Evolutionary conservation across 768 basidiomycete species (phyloP).

Genomic region (Russula olivacea): DNA sequence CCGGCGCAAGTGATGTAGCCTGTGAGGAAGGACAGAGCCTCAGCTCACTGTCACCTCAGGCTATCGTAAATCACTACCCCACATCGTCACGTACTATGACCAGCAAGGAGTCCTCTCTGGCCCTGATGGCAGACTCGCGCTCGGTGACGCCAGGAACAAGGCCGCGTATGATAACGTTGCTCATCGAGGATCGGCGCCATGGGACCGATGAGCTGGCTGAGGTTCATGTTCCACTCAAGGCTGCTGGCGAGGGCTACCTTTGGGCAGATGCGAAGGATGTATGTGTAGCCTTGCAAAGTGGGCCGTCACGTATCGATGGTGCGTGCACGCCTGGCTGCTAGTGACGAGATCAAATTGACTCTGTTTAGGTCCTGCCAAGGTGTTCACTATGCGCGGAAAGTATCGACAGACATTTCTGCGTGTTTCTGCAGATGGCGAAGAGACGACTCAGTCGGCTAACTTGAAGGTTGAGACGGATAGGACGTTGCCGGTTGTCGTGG

Average conservation of each 20-base stretch:
- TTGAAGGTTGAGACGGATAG: conserved; percentile 15
- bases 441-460: conserved; percentile 16
- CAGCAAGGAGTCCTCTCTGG: conserved; percentile 7
- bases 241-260: conserved; percentile 47
- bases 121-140: not conserved
- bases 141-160: conserved; percentile 1
- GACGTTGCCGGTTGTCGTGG: conserved; percentile 16
- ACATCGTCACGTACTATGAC: not conserved
- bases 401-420: conserved; percentile 21
- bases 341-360: not conserved
- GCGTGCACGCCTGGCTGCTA: not conserved
- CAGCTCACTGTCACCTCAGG: no score
- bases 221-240: conserved; percentile 51
- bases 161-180: conserved; percentile 54
- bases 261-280: conserved; percentile 70
- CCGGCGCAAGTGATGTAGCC: not conserved
- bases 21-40: not conserved
- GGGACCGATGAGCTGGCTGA: conserved; percentile 57
- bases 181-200: conserved; percentile 59
- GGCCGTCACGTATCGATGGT: conserved; percentile 70
- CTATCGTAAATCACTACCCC: no score
- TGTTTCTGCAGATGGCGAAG: conserved; percentile 19
- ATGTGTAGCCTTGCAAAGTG: conserved; percentile 50
- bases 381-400: conserved; percentile 23
- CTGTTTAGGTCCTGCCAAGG: conserved; percentile 20